Evolutionary conservation across 371 early-diverging fungal species (phyloP).

Genomic region (Zopfochytrium polystomum): DNA sequence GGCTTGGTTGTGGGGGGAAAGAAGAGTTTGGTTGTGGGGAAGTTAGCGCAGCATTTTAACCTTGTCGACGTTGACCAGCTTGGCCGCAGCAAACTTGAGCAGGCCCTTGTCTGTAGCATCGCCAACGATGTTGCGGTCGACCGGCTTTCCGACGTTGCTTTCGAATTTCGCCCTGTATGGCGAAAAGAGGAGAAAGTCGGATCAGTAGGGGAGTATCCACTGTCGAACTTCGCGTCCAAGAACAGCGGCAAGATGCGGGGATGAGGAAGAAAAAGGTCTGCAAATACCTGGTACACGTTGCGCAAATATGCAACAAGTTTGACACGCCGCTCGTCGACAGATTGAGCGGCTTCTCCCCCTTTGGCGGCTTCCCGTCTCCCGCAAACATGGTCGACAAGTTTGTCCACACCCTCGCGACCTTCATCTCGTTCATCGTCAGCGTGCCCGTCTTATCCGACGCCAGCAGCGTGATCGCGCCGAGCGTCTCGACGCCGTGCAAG

Average conservation of each 20-base stretch:
- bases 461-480: slow-evolving; percentile 54
- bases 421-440: slow-evolving; percentile 50
- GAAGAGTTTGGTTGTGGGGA: no score
- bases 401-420: slow-evolving; percentile 44
- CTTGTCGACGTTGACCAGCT: slow-evolving; percentile 44
- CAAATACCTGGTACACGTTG: slow-evolving; percentile 44
- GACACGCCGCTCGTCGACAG: slow-evolving; percentile 41
- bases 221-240: no score
- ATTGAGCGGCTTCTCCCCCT: slow-evolving; percentile 31
- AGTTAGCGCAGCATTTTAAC: no score
- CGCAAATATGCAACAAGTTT: slow-evolving; percentile 44
- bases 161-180: slow-evolving; percentile 38
- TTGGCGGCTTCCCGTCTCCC: slow-evolving; percentile 23
- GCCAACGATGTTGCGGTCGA: slow-evolving; percentile 34
- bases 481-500: slow-evolving; percentile 54
- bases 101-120: slow-evolving; percentile 59
- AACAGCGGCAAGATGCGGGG: no score
- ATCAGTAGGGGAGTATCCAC: no score
- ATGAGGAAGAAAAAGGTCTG: not conserved
- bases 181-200: not conserved
- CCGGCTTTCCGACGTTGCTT: slow-evolving; percentile 12
- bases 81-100: slow-evolving; percentile 40
- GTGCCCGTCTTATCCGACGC: slow-evolving; percentile 61
- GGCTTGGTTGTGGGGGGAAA: not conserved
- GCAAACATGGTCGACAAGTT: slow-evolving; percentile 33